Conservation (phyloP, 1,284 basidiomycete genomes). For the Earliella scabrosa region DNA sequence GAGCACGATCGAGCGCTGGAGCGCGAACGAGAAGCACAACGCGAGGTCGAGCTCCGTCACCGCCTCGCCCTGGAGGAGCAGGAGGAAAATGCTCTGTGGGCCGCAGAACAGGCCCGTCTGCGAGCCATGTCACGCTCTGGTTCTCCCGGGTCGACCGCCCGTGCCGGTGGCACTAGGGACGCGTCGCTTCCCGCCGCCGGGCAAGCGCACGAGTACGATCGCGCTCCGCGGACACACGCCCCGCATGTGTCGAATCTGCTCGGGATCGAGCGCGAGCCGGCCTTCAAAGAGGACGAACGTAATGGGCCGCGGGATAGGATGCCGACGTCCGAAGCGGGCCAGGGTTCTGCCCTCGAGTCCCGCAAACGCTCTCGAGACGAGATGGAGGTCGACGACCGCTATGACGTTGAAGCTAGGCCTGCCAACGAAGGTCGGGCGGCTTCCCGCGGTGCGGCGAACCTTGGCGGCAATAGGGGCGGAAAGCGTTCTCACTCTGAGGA, state of each 20-base stretch:
- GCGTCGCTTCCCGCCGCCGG: slow-evolving; percentile 31
- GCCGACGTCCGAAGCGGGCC: slow-evolving; percentile 11
- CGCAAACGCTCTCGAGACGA: slow-evolving; percentile 63
- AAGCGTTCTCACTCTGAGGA: slow-evolving; percentile 58
- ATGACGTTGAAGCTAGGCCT: slow-evolving; percentile 25
- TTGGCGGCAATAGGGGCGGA: slow-evolving; percentile 48
- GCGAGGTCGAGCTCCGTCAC: slow-evolving; percentile 24
- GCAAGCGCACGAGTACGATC: slow-evolving; percentile 32
- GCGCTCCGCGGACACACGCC: slow-evolving; percentile 21
- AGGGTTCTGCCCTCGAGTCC: slow-evolving; percentile 33
- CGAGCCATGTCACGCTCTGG: slow-evolving; percentile 26
- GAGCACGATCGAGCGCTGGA: slow-evolving; percentile 52
- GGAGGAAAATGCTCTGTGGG: slow-evolving; percentile 24
- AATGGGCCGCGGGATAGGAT: slow-evolving; percentile 14
- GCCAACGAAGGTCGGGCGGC: slow-evolving; percentile 23
- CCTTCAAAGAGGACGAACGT: slow-evolving; percentile 23
- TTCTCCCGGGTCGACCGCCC: slow-evolving; percentile 22
- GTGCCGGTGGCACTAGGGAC: slow-evolving; percentile 25
- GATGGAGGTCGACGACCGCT: slow-evolving; percentile 58
- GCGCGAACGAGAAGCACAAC: slow-evolving; percentile 46
- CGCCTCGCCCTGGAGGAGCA: slow-evolving; percentile 27
- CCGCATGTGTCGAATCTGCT: slow-evolving; percentile 27
- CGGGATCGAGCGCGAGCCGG: slow-evolving; percentile 27
- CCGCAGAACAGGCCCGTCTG: slow-evolving; percentile 19
- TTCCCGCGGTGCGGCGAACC: slow-evolving; percentile 33